Conservation (phyloP, 2,329 filamentous ascomycete species). For the Fusarium palustre region DNA sequence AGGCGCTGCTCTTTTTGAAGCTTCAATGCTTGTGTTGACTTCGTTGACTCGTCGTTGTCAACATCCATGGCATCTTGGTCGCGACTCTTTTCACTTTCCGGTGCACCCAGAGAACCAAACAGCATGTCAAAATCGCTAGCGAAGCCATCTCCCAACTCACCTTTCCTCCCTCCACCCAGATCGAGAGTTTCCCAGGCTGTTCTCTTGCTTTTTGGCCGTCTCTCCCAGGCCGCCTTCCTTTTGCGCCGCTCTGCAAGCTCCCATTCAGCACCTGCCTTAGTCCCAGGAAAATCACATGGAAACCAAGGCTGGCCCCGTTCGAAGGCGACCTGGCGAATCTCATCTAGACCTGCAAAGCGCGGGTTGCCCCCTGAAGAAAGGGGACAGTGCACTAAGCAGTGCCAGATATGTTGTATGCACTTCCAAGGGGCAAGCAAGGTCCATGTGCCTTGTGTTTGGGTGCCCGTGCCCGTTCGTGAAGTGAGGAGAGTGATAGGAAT, state of each 20-base stretch:
- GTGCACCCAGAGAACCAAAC: constrained; percentile 53
- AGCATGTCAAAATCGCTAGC: constrained; percentile 84
- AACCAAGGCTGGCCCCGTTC: constrained; percentile 85
- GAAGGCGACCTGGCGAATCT: constrained; percentile 83
- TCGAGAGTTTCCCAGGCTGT: constrained; percentile 79
- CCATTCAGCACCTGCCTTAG: constrained; percentile 82
- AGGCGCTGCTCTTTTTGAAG: constrained; percentile 12
- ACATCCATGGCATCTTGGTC: constrained; percentile 51
- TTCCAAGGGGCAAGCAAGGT: constrained; percentile 90
- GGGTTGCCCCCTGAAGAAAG: constrained; percentile 83
- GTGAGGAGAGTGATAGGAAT: constrained; percentile 82
- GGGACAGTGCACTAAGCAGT: constrained; percentile 84
- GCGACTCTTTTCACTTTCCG: constrained; percentile 22
- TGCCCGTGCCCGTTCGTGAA: constrained; percentile 61
- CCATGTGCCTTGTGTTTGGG: constrained; percentile 76
- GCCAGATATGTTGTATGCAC: constrained; percentile 87
- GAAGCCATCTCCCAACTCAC: constrained; percentile 85
- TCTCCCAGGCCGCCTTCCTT: constrained; percentile 82
- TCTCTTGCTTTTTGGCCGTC: constrained; percentile 84
- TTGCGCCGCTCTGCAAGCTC: constrained; percentile 75
- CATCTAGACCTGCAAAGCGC: constrained; percentile 82
- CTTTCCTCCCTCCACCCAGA: constrained; percentile 78
- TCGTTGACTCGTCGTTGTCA: constrained; percentile 37
- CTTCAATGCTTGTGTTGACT: background rate
- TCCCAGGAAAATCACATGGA: constrained; percentile 85